A percentile compares a stretch with the other conserved stretches of the same genome.
Conservation (phyloP, 306 rosid genomes). For the Sophora flavescens region DNA sequence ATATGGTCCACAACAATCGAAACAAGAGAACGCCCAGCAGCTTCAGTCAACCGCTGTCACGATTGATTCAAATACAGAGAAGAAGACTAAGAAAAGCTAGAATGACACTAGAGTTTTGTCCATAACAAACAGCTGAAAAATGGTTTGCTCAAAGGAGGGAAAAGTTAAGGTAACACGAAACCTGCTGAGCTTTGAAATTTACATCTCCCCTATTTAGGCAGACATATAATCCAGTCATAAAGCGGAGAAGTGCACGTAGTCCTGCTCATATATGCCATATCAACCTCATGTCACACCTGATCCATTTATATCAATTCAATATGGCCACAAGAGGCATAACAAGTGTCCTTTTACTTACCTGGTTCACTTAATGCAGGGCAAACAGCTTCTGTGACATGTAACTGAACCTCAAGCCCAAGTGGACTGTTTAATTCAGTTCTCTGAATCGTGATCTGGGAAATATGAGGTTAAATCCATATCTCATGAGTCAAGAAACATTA, state of each 20-base stretch:
- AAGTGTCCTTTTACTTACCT: slow-evolving; percentile 54
- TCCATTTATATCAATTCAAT: slow-evolving; percentile 7
- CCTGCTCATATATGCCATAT: slow-evolving; percentile 61
- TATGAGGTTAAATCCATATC: slow-evolving; percentile 37
- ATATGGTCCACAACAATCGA: slow-evolving; percentile 91
- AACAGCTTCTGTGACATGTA: slow-evolving; percentile 89
- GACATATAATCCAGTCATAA: slow-evolving; percentile 85
- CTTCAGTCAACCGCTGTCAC: slow-evolving; percentile 83
- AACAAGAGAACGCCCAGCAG: slow-evolving; percentile 85
- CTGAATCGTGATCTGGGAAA: slow-evolving; percentile 82
- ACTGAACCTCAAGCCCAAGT: slow-evolving; percentile 94
- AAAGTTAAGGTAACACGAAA: slow-evolving; percentile 48
- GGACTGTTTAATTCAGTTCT: slow-evolving; percentile 91
- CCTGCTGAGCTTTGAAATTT: slow-evolving; percentile 78
- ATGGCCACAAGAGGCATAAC: slow-evolving; percentile 28
- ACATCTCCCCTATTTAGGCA: slow-evolving; percentile 91
- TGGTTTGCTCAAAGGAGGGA: slow-evolving; percentile 30
- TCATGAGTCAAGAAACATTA: slow-evolving; percentile 34
- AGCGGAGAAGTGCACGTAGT: slow-evolving; percentile 96
- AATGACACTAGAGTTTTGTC: slow-evolving; percentile 28
- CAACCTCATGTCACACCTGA: slow-evolving; percentile 34
- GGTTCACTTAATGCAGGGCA: slow-evolving; percentile 99
- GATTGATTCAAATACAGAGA: slow-evolving; percentile 45
- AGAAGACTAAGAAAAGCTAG: slow-evolving; percentile 45
- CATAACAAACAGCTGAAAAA: slow-evolving; percentile 32